Base-by-base conservation (phyloP, 495 filamentous ascomycete genomes). In the Oleoguttula mirabilis region DNA sequence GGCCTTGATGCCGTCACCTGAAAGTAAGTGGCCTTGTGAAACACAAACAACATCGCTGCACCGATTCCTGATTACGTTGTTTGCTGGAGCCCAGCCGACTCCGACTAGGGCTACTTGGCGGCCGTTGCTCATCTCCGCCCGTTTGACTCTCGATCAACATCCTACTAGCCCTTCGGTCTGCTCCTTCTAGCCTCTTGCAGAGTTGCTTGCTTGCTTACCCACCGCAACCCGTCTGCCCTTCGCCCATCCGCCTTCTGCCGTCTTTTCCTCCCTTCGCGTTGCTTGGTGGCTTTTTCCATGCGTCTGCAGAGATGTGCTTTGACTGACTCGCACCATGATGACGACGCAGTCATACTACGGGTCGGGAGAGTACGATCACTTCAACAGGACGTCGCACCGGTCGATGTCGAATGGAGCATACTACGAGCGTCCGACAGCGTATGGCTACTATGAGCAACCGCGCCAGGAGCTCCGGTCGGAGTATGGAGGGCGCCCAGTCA, bases 201-300 rank as follows among this genome's bases (percentile, higher is more conserved):
- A n/a, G n/a, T n/a, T n/a, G n/a, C n/a, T n/a, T n/a, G n/a, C n/a
- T n/a, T n/a, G n/a, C n/a, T n/a, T n/a, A n/a, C n/a, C n/a, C n/a
- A n/a, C n/a, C n/a, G n/a, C n/a, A n/a, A n/a, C n/a, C n/a, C n/a
- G n/a, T n/a, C n/a, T n/a, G n/a, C n/a, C n/a, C n/a, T n/a, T n/a
- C n/a, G n/a, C n/a, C n/a, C n/a, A n/a, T n/a, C n/a, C 30, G 32
- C 32, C 30, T n/a, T 19, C 21, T 3, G 20, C 16, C 19, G 7
- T 30, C 24, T 21, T n/a, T n/a, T n/a, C n/a, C n/a, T n/a, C 16
- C 22, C 22, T 21, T 15, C 42, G 14, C 19, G 31, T 17, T 28
- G 34, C 24, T 45, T 28, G 32, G 42, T 38, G 42, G 34, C 24
- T 21, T 23, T 45, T 37, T 38, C 23, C n/a, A 51, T 46, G 48